Evolutionary conservation across 805 yeast species (phyloP).

Genomic region (Wickerhamiella vanderwaltii): DNA sequence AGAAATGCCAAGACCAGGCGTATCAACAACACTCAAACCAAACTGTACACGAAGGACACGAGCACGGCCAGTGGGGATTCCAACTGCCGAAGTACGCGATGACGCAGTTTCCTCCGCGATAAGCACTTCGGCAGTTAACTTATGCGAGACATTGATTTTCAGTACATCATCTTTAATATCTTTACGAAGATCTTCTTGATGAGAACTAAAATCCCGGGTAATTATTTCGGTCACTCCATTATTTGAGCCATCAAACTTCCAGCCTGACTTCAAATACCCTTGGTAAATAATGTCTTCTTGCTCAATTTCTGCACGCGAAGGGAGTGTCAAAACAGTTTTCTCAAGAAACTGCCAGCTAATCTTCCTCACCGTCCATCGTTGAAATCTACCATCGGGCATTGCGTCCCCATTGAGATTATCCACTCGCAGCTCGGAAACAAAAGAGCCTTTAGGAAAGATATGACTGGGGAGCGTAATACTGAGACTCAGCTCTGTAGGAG

Average conservation of each 20-base stretch:
- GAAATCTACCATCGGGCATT: slow-evolving; percentile 7
- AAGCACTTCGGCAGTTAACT: slow-evolving; percentile 73
- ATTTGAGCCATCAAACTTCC: slow-evolving; percentile 84
- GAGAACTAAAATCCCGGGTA: slow-evolving; percentile 23
- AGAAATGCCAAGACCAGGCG: slow-evolving; percentile 90
- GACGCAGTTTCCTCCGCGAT: slow-evolving; percentile 68
- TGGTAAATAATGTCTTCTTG: slow-evolving; percentile 61
- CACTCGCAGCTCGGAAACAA: slow-evolving; percentile 69
- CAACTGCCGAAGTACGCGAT: slow-evolving; percentile 23
- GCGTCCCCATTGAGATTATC: slow-evolving; percentile 34
- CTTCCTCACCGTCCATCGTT: slow-evolving; percentile 90
- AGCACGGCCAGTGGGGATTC: slow-evolving; percentile 72
- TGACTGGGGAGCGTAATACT: slow-evolving; percentile 81
- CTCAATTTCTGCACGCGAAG: slow-evolving; percentile 31
- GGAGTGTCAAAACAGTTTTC: slow-evolving; percentile 29
- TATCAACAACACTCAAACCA: slow-evolving; percentile 65
- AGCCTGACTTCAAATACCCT: slow-evolving; percentile 79
- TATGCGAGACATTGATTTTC: slow-evolving; percentile 68
- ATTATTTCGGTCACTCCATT: slow-evolving; percentile 64
- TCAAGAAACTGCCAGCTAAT: slow-evolving; percentile 85
- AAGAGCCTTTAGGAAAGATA: slow-evolving; percentile 73
- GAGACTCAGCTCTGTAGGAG: slow-evolving; percentile 87
- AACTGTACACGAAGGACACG: slow-evolving; percentile 92
- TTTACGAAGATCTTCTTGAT: slow-evolving; percentile 17
- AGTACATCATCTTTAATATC: slow-evolving; percentile 65